Base-by-base conservation (phyloP, 106 monocot genomes). In the Iris macrosiphon region DNA sequence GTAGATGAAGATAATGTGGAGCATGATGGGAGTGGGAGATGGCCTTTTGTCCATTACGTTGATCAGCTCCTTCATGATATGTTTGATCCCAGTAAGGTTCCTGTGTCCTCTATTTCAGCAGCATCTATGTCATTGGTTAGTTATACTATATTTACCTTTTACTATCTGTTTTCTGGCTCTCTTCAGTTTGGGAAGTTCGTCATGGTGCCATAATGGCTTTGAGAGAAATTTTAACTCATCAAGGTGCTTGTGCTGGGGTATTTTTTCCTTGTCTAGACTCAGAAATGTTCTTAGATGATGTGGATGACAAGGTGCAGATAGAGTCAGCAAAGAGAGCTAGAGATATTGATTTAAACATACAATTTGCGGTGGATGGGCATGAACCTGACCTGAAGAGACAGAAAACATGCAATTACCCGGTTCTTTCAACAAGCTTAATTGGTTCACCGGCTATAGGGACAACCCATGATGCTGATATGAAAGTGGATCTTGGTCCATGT, bases 11-110 rank as follows among this genome's bases (percentile, higher is more conserved):
- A 74, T 38, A 77, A 62, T 52, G 11, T 39, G 28, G 79, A 81
- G 45, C 53, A 64, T 57, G 73, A 72, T 32, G 73, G 51, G 9
- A 70, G 45, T 68, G 79, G 96, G n/a, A 72, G 60, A 54, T 96
- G 96, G 96, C 96, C 96, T 22, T 96, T 86, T 52, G 59, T 45
- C 33, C 64, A 73, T 45, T 96, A 75, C 73, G 82, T 86, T 14
- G 96, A 96, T 28, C 90, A 90, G 57, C 89, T 96, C 44, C 72
- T 90, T 64, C 86, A 86, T 81, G 96, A 96, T 80, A 90, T 96
- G 55, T 96, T 96, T 72, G 96, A 96, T 61, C 80, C 96, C 32
- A 52, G 95, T 85, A 66, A 65, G 55, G 46, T 68, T 57, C 38
- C 33, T n/a, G n/a, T n/a, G n/a, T n/a, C n/a, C n/a, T n/a, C n/a